Evolutionary conservation across 1,284 basidiomycete genomes (phyloP).

Genomic region (Melampsora larici-populina): DNA sequence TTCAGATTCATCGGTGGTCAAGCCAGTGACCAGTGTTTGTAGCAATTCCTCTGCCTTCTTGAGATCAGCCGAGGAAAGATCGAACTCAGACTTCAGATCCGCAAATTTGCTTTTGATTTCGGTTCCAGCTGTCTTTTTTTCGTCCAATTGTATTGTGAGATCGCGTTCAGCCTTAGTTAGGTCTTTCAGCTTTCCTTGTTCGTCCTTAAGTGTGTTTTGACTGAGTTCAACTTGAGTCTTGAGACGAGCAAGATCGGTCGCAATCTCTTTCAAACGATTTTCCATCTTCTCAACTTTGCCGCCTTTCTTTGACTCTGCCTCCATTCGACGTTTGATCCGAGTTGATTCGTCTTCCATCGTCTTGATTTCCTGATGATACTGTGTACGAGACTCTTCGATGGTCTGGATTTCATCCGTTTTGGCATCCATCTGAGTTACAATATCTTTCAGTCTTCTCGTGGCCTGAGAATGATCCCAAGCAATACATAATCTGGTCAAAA

Average conservation of each 20-base stretch:
- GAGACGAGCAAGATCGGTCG: slow-evolving; percentile 80
- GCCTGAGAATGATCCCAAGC: slow-evolving; percentile 83
- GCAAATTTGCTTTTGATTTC: slow-evolving; percentile 64
- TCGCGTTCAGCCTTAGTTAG: slow-evolving; percentile 64
- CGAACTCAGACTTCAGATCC: slow-evolving; percentile 64
- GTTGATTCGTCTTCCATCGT: slow-evolving; percentile 59
- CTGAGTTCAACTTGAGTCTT: slow-evolving; percentile 83
- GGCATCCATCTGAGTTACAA: slow-evolving; percentile 44
- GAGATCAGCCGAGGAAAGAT: slow-evolving; percentile 65
- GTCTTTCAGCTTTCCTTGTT: slow-evolving; percentile 64
- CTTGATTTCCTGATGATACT: slow-evolving; percentile 52
- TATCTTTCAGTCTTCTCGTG: slow-evolving; percentile 59
- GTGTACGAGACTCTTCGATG: slow-evolving; percentile 19
- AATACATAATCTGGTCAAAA: slow-evolving; percentile 74
- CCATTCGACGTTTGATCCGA: slow-evolving; percentile 4
- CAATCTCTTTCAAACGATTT: slow-evolving; percentile 72
- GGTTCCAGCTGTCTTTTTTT: slow-evolving; percentile 62
- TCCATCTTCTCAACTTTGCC: slow-evolving; percentile 75
- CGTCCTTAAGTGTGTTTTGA: slow-evolving; percentile 72
- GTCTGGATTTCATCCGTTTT: slow-evolving; percentile 44
- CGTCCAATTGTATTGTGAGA: slow-evolving; percentile 45
- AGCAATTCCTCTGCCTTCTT: slow-evolving; percentile 84
- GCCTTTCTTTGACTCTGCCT: slow-evolving; percentile 64
- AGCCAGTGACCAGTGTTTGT: slow-evolving; percentile 87
- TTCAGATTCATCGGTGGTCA: slow-evolving; percentile 63